A percentile compares a stretch with the other conserved stretches of the same genome.
Evolutionary conservation across 1,284 basidiomycete genomes (phyloP).

Genomic region (Cryptococcus sp.): DNA sequence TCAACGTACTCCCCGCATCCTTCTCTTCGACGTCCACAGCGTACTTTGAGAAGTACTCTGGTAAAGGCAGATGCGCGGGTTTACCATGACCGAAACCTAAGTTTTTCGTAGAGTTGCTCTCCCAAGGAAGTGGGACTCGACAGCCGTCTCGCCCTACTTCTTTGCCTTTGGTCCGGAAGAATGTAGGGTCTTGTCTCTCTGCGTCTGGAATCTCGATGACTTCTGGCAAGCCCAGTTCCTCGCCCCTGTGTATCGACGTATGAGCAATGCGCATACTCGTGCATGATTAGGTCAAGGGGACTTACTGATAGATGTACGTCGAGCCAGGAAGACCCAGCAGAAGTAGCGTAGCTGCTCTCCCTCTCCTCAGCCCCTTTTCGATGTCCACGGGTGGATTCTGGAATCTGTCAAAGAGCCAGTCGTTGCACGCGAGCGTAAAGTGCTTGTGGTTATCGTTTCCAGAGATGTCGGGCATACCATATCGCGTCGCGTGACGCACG

Average conservation of each 20-base stretch:
- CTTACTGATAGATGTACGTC: constrained; percentile 47
- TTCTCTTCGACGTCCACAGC: constrained; percentile 36
- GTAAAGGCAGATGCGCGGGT: constrained; percentile 38
- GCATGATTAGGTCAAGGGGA: background rate
- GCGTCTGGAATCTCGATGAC: constrained; percentile 35
- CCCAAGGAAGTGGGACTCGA: constrained; percentile 42
- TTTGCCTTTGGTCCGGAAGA: constrained; percentile 36
- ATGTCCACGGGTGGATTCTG: constrained; percentile 20
- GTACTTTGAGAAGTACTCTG: constrained; percentile 30
- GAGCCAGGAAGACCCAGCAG: constrained; percentile 46
- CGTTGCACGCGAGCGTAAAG: constrained; percentile 6
- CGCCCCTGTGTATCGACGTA: constrained; percentile 28
- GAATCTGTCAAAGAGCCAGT: constrained; percentile 26
- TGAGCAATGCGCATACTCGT: too few relatives aligned
- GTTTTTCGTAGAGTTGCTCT: constrained; percentile 11
- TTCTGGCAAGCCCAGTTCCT: constrained; percentile 48
- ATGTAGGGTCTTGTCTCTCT: constrained; percentile 45
- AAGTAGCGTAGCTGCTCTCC: constrained; percentile 39
- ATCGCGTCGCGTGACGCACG: constrained; percentile 44
- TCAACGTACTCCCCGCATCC: constrained; percentile 34
- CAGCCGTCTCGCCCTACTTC: constrained; percentile 47
- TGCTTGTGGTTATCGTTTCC: constrained; percentile 5
- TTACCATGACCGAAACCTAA: constrained; percentile 32
- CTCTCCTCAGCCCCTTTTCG: constrained; percentile 33
- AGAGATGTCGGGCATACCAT: constrained; percentile 27